These are phyloP conservation scores for Psilocybe tampanensis DNA, from an alignment of 768 basidiomycete species.

Conservation along the genomic window DNA sequence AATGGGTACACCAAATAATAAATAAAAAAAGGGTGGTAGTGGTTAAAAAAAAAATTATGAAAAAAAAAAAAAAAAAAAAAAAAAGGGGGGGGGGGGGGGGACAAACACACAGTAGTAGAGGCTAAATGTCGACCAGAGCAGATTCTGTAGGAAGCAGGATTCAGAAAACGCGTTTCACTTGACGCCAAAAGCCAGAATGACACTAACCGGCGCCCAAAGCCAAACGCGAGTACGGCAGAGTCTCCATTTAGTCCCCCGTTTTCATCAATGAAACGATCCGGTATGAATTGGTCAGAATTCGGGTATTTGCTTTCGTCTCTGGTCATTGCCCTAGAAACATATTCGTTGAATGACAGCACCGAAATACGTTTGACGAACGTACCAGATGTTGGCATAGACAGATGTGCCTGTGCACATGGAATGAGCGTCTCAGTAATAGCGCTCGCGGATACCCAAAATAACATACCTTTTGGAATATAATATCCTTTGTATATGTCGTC, in stretches of 20 bases:
- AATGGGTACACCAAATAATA: too few species aligned
- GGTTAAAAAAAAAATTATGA: too few species aligned
- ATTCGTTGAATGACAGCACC: not conserved
- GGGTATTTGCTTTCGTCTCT: constrained; percentile 25
- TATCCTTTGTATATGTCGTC: constrained; percentile 31
- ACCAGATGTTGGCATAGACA: constrained; percentile 22
- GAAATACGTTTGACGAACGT: not conserved
- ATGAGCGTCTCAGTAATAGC: not conserved
- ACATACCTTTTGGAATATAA: constrained; percentile 29
- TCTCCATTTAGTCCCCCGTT: constrained; percentile 19
- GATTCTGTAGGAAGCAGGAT: constrained; percentile 11
- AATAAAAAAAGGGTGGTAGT: too few species aligned
- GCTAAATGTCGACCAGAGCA: constrained; percentile 23
- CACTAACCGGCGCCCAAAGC: constrained; percentile 24
- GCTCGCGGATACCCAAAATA: not conserved
- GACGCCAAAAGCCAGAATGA: not conserved
- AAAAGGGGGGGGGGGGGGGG: too few species aligned
- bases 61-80: too few species aligned
- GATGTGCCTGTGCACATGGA: constrained; percentile 9
- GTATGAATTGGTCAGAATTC: constrained; percentile 28
- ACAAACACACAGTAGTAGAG: constrained; percentile 16
- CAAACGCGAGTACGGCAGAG: constrained; percentile 17
- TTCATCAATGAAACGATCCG: constrained; percentile 25
- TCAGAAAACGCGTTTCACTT: not conserved
- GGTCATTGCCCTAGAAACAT: constrained; percentile 22